Base-by-base conservation (phyloP, 2,329 filamentous ascomycete species). In the Verticillium zaregamsianum region DNA sequence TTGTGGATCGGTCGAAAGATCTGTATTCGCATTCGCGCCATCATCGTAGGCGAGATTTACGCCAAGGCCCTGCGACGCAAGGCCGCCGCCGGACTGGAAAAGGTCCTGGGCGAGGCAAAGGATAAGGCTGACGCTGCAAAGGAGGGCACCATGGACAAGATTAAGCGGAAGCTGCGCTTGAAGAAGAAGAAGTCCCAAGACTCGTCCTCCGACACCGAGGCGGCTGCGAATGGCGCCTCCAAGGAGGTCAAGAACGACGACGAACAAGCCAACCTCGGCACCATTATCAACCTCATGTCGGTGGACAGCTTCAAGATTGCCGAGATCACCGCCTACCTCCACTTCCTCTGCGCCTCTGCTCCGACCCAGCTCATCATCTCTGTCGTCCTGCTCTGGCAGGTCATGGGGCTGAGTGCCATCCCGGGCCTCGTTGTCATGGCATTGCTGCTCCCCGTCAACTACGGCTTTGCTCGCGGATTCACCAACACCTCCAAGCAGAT, bases 261-360 rank as follows among this genome's bases (percentile, higher is more conserved):
- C 64, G 85, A 90, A 62, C 92, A 96, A 77, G 94, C 93, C 45
- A 97, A 95, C 64, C 84, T 96, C 58, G 95, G 96, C 65, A 96
- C 95, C n/a, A 97, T 99, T 70, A 99, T 99, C 80, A 99, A 98
- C 75, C 82, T 99, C 67, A 99, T 99, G 95, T 96, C 95, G 12
- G 96, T 99, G 49, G 96, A 99, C 79, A 97, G 94, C 57, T 98
- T 98, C 86, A 99, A 99, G 78, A 92, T 99, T 61, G 91, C 92
- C 65, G 95, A 99, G 73, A 89, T 97, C 63, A 95, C 92, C 40
- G 91, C 94, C 0, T 99, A 99, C 73, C 80, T 99, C 35, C 95
- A 99, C 76, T 99, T 96, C 76, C 81, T 99, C n/a, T 90, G 94
- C 81, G 94, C 93, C 0, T 89, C 90, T 64, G 93, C 94, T 1